Conservation (phyloP, 2,329 filamentous ascomycete species). For the Arthrobotrys sinensis region DNA sequence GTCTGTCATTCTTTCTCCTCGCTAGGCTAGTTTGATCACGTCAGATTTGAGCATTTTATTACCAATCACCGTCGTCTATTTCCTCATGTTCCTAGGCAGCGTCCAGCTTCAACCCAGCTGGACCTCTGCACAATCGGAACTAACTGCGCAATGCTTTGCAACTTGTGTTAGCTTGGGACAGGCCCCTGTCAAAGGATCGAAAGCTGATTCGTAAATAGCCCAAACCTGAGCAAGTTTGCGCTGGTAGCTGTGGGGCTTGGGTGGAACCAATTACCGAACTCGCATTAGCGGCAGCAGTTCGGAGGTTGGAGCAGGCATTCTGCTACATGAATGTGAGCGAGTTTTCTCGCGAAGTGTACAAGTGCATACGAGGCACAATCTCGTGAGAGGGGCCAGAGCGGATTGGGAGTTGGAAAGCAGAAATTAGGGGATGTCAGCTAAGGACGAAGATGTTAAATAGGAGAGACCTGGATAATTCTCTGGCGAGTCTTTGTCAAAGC, state of each 20-base stretch:
- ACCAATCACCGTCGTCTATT: constrained; percentile 27
- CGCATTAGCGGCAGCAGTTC: constrained; percentile 61
- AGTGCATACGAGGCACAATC: constrained; percentile 30
- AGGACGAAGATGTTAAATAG: constrained; percentile 1
- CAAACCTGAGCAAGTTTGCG: constrained; percentile 58
- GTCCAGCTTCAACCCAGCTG: background rate
- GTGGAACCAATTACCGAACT: constrained; percentile 51
- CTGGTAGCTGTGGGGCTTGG: constrained; percentile 36
- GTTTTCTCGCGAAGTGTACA: constrained; percentile 31
- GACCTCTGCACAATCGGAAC: background rate
- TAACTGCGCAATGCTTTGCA: constrained; percentile 14
- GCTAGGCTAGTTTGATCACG: constrained; percentile 19
- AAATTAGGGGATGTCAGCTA: background rate
- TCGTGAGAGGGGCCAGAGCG: constrained; percentile 8
- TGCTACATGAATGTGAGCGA: constrained; percentile 36
- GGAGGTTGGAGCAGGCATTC: constrained; percentile 36
- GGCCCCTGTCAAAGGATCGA: constrained; percentile 31
- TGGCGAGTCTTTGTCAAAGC: too few species aligned
- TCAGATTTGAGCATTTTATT: constrained; percentile 43
- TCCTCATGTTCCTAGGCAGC: background rate
- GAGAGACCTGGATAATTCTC: background rate
- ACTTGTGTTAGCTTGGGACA: constrained; percentile 14
- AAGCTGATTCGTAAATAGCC: constrained; percentile 40
- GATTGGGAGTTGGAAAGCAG: background rate
- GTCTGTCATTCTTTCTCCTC: background rate